Evolutionary conservation across 1,284 basidiomycete genomes (phyloP).

Genomic region (Rhodotorula sp.): DNA sequence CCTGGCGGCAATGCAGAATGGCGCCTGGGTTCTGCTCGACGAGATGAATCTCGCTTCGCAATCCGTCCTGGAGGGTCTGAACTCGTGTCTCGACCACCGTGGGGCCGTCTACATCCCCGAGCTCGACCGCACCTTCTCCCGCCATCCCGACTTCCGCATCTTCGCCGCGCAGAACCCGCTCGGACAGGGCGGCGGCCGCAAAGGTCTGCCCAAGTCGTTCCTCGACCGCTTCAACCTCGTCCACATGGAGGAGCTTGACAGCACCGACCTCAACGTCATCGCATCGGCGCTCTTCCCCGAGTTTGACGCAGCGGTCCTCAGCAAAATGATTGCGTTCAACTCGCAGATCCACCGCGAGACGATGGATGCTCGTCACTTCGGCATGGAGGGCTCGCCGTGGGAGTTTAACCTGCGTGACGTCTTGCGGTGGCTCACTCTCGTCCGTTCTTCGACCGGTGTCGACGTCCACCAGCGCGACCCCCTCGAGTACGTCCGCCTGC

Average conservation of each 20-base stretch:
- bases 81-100: conserved; percentile 93
- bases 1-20: conserved; percentile 83
- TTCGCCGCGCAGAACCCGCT: conserved; percentile 98
- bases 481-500: conserved; percentile 61
- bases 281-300: conserved; percentile 72
- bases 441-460: conserved; percentile 55
- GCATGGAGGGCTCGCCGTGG: conserved; percentile 86
- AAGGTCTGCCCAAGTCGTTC: conserved; percentile 96
- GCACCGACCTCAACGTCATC: conserved; percentile 75
- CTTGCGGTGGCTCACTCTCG: conserved; percentile 71
- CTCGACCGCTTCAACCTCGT: conserved; percentile 98
- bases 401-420: conserved; percentile 98
- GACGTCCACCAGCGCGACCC: conserved; percentile 61
- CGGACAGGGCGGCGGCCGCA: conserved; percentile 93
- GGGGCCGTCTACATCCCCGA: conserved; percentile 95
- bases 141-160: conserved; percentile 89
- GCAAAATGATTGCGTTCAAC: conserved; percentile 84
- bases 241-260: conserved; percentile 81
- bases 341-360: conserved; percentile 68
- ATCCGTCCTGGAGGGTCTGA: conserved; percentile 93
- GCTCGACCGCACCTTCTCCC: conserved; percentile 79
- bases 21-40: conserved; percentile 95
- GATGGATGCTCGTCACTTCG: conserved; percentile 67
- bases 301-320: conserved; percentile 58
- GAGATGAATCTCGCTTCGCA: conserved; percentile 57